Evolutionary conservation across 768 basidiomycete genomes (phyloP).

Genomic region (Lentinula detonsa): DNA sequence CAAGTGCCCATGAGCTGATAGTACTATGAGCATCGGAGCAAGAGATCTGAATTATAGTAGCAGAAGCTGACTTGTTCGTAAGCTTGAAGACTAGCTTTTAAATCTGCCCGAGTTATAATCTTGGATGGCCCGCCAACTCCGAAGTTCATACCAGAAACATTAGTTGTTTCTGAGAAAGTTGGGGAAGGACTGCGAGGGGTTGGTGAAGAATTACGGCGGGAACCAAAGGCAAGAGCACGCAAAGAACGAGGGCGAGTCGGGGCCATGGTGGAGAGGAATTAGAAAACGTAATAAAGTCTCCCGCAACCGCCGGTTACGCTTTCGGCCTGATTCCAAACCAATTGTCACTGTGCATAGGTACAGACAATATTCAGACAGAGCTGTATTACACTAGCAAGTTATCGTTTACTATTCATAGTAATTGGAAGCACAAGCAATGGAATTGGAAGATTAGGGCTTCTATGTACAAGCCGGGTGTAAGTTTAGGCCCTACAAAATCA

Average conservation of each 20-base stretch:
- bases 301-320: background rate
- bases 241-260: conserved; percentile 49
- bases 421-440: too few relatives aligned
- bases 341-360: too few relatives aligned
- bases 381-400: too few relatives aligned
- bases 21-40: background rate
- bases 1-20: conserved; percentile 68
- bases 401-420: too few relatives aligned
- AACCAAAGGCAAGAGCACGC: conserved; percentile 45
- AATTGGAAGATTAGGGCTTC: too few relatives aligned
- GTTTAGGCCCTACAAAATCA: too few relatives aligned
- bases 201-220: conserved; percentile 39
- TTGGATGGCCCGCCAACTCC: conserved; percentile 70
- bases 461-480: too few relatives aligned
- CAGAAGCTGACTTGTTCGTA: conserved; percentile 66
- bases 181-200: conserved; percentile 62
- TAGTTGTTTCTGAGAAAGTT: conserved; percentile 77
- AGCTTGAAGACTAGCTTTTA: conserved; percentile 71
- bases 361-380: too few relatives aligned
- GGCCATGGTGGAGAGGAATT: conserved; percentile 32
- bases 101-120: conserved; percentile 75
- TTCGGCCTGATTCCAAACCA: background rate
- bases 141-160: conserved; percentile 73
- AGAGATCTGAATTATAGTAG: background rate
- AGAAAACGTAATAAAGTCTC: background rate